A percentile compares a stretch with the other conserved stretches of the same genome.
Evolutionary conservation across 2,329 filamentous ascomycete genomes (phyloP).

Genomic region (Penicillium sp.): DNA sequence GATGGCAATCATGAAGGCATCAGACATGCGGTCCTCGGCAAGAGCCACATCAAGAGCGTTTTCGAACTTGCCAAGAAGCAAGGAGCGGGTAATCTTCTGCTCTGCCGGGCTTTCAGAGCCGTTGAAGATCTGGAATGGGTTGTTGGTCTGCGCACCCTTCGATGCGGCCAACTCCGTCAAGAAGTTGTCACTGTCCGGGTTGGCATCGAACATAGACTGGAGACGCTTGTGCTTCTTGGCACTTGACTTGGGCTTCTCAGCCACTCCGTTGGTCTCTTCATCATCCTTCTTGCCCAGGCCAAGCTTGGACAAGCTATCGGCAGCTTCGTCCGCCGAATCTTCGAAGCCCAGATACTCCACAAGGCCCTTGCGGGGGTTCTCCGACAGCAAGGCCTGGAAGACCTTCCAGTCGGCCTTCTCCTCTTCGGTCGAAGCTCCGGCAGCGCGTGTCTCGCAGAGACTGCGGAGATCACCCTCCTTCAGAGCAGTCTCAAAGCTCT

Average conservation of each 20-base stretch:
- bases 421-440: conserved; percentile 76
- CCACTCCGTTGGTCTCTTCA: conserved; percentile 48
- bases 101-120: conserved; percentile 84
- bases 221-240: conserved; percentile 64
- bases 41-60: conserved; percentile 87
- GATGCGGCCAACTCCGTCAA: conserved; percentile 81
- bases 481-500: conserved; percentile 83
- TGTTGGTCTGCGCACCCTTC: conserved; percentile 90
- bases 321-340: conserved; percentile 58
- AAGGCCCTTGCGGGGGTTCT: conserved; percentile 83
- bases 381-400: conserved; percentile 82
- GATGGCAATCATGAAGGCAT: conserved; percentile 97
- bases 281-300: conserved; percentile 45
- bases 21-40: conserved; percentile 85
- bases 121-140: conserved; percentile 87
- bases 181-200: conserved; percentile 78
- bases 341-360: conserved; percentile 89
- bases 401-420: conserved; percentile 97
- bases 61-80: conserved; percentile 89
- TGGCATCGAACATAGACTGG: conserved; percentile 80
- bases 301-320: conserved; percentile 49
- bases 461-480: conserved; percentile 73
- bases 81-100: conserved; percentile 79
- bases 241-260: conserved; percentile 50
- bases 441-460: conserved; percentile 79